Conservation (phyloP, 2,329 filamentous ascomycete species). For the Pyrenochaeta sp. region DNA sequence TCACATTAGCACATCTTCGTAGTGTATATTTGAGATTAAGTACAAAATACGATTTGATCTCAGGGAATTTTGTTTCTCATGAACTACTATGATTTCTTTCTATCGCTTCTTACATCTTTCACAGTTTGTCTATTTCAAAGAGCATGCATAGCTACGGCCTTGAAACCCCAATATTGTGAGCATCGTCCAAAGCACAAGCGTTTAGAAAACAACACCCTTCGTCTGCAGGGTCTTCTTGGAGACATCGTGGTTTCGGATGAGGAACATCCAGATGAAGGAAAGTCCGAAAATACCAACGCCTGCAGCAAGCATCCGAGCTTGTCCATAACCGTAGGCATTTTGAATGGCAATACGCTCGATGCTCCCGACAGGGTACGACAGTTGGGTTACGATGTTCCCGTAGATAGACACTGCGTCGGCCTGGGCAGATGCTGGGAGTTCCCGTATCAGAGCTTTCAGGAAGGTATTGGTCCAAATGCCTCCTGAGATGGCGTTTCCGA, state of each 20-base stretch:
- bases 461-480: slow-evolving; percentile 65
- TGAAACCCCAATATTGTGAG: too few relatives aligned
- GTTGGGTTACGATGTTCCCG: slow-evolving; percentile 60
- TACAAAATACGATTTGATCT: too few relatives aligned
- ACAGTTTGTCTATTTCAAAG: too few relatives aligned
- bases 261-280: background rate
- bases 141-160: too few relatives aligned
- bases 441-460: slow-evolving; percentile 9
- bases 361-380: slow-evolving; percentile 59
- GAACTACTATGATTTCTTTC: too few relatives aligned
- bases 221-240: background rate
- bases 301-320: slow-evolving; percentile 14
- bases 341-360: slow-evolving; percentile 52
- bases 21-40: too few relatives aligned
- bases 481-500: slow-evolving; percentile 60
- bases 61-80: too few relatives aligned
- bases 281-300: slow-evolving; percentile 8
- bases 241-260: background rate
- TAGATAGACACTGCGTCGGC: slow-evolving; percentile 53
- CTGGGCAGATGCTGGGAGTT: slow-evolving; percentile 52
- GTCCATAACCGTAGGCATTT: slow-evolving; percentile 31
- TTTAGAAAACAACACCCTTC: background rate
- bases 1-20: too few relatives aligned
- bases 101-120: too few relatives aligned
- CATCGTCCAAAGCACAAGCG: too few relatives aligned